Evolutionary conservation across 2,329 filamentous ascomycete genomes (phyloP).

Genomic region (Cadophora luteo-olivacea): DNA sequence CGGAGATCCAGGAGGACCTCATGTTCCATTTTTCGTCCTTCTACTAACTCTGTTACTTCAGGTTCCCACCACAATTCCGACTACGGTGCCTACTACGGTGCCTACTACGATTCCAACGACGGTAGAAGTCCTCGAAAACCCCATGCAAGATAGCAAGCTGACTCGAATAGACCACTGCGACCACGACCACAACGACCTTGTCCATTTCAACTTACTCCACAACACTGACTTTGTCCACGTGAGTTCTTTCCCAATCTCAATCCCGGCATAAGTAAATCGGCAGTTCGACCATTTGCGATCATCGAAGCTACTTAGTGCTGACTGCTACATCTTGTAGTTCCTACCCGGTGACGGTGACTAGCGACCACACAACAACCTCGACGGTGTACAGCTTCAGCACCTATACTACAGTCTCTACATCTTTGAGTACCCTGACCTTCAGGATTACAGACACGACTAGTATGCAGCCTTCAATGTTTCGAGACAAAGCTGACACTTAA

Average conservation of each 20-base stretch:
- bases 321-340: constrained; percentile 8
- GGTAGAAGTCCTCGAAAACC: background rate
- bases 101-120: background rate
- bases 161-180: background rate
- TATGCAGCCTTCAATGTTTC: constrained; percentile 14
- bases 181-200: constrained; percentile 15
- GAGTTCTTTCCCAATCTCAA: background rate
- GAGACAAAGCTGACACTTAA: constrained; percentile 12
- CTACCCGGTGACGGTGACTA: constrained; percentile 19
- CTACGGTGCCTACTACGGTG: background rate
- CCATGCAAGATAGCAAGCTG: background rate
- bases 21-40: background rate
- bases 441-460: constrained; percentile 21
- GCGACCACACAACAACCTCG: constrained; percentile 19
- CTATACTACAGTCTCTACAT: constrained; percentile 29
- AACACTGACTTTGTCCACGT: constrained; percentile 1
- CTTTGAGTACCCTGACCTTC: constrained; percentile 13
- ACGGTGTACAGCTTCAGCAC: constrained; percentile 31
- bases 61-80: background rate
- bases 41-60: background rate
- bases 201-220: constrained; percentile 16
- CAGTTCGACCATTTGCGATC: background rate
- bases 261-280: background rate
- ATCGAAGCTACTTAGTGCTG: background rate
- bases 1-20: background rate